These are phyloP conservation scores for Mortierella alpina DNA, from an alignment of 192 early-diverging fungal species.

Conservation along the genomic window DNA sequence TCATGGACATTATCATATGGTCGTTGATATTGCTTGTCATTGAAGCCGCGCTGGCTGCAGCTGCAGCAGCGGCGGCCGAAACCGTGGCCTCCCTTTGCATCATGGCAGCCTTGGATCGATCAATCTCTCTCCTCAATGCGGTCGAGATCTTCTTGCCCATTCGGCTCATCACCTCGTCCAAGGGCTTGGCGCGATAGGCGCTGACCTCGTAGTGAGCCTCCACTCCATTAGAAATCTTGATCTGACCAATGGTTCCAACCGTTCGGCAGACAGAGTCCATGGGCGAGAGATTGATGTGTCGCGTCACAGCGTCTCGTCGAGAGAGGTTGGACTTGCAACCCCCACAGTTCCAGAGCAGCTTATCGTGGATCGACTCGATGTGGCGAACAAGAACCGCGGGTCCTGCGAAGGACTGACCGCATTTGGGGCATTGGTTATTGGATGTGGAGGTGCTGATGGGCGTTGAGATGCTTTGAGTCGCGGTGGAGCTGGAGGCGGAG, in stretches of 20 bases:
- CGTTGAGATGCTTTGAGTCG: not conserved
- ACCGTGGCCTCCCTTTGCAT: conserved; percentile 3
- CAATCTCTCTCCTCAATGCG: conserved; percentile 40
- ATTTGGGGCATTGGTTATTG: conserved; percentile 42
- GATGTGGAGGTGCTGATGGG: not conserved
- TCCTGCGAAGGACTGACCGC: conserved; percentile 37
- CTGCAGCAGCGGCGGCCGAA: conserved; percentile 7
- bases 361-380: conserved; percentile 52
- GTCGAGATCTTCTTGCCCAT: conserved; percentile 53
- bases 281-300: conserved; percentile 47
- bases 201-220: conserved; percentile 43
- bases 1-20: not conserved
- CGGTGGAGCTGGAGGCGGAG: not conserved
- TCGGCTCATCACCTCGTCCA: conserved; percentile 52
- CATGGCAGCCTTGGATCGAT: conserved; percentile 28
- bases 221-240: conserved; percentile 41
- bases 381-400: conserved; percentile 46
- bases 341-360: conserved; percentile 51
- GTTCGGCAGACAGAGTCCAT: conserved; percentile 50
- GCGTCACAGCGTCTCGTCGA: conserved; percentile 42
- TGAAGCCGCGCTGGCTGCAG: conserved; percentile 1
- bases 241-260: conserved; percentile 50
- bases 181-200: conserved; percentile 42
- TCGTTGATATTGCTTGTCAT: not conserved
- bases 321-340: conserved; percentile 53